phyloP scores from a whole-genome alignment of 306 rosid genomes.

The Quercus agrifolia region DNA sequence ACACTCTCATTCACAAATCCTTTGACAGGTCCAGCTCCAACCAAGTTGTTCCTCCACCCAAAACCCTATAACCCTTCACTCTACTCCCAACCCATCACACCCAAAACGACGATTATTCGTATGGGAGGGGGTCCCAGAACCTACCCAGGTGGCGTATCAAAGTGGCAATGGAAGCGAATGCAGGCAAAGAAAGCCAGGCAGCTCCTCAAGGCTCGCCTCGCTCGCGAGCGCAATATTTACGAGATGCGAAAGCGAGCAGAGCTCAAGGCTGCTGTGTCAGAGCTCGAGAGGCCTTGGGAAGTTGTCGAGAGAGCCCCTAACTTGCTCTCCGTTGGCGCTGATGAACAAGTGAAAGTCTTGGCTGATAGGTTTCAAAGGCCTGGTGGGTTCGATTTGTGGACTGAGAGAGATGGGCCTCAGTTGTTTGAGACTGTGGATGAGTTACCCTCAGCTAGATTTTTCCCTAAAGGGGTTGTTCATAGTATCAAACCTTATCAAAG shows the following conservation, averaged over 20 bases:
- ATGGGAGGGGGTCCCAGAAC: constrained; percentile 99
- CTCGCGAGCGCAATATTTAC: constrained; percentile 84
- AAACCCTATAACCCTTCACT: constrained; percentile 21
- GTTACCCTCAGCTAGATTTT: constrained; percentile 83
- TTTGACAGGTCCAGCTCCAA: constrained; percentile 29
- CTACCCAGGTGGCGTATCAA: constrained; percentile 87
- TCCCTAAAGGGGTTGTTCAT: constrained; percentile 94
- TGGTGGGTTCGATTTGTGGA: constrained; percentile 91
- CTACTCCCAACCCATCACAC: constrained; percentile 5
- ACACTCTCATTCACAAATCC: constrained; percentile 37
- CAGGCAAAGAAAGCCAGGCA: constrained; percentile 85
- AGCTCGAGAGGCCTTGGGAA: constrained; percentile 96
- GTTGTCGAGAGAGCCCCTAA: constrained; percentile 67
- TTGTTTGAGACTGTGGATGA: constrained; percentile 74
- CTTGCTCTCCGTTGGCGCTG: constrained; percentile 69
- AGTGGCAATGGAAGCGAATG: constrained; percentile 99
- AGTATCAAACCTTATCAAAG: constrained; percentile 68
- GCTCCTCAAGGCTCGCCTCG: constrained; percentile 75
- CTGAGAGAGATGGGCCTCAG: constrained; percentile 75
- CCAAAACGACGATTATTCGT: constrained; percentile 47
- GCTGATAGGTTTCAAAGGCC: constrained; percentile 90
- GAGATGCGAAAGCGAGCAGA: constrained; percentile 98
- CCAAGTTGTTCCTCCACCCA: constrained; percentile 30
- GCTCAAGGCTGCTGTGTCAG: constrained; percentile 80
- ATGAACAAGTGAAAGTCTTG: constrained; percentile 86